Evolutionary conservation across 2,329 filamentous ascomycete species (phyloP), one percentile per base, ranked within the genome.

Genomic region (Knufia petricola): DNA sequence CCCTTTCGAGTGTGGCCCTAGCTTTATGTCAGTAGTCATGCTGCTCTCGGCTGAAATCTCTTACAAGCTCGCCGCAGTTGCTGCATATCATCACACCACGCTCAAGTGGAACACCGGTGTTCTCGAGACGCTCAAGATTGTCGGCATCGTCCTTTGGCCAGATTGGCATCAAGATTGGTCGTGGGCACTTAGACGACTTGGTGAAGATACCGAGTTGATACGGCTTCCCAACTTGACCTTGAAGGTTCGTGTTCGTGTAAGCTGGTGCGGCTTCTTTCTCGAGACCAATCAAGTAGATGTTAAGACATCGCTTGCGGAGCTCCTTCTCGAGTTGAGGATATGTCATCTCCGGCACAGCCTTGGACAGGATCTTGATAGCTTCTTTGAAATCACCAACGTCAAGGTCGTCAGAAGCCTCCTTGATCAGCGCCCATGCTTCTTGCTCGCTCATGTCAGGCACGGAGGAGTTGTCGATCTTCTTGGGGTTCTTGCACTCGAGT

Each of bases 361-460:
- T 75, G 52, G 68, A 68, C 51, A 78, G 78, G 2, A 74, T 62
- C 52, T 69, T 68, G 37, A 79, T 56, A 3, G 65, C 68, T 65
- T 73, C 46, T 36, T 69, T 71, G 59, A 79, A 77, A 19, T 69
- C 66, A 15, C 72, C 70, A 4, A 78, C 60, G 36, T 79, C 74
- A 31, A 64, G 66, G 8, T 66, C 67, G 6, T 68, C 61, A 39
- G 71, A 73, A 2, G 76, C 72, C 36, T 69, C 62, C 54, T 72
- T 68, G 48, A 79, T 60, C 30, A 64, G 57, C 2, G 55, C 61
- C 76, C 76, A 79, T 1, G 74, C 75, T 43, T 73, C 69, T 19
- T 69, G 66, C 3, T 71, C 65, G 17, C 63, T 58, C 59, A 71
- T 66, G 53, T 75, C 72, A 1, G 71, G 64, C 30, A 78, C 56